phyloP scores from a whole-genome alignment of 176 grass and related monocot species.

The Triticum monococcum region DNA sequence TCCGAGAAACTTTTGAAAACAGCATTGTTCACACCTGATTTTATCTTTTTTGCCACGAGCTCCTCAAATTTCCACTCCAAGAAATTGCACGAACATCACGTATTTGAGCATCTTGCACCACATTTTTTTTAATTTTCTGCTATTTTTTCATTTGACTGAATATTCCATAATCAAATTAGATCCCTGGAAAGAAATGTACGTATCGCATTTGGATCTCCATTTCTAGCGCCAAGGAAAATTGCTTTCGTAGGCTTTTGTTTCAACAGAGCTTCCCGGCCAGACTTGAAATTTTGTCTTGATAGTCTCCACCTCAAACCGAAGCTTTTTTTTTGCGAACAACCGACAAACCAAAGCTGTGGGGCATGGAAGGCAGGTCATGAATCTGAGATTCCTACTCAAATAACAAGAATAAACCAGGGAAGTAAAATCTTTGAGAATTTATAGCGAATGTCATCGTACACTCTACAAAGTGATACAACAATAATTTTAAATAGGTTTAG shows the following conservation, averaged over 20 bases:
- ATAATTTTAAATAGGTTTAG: too few relatives aligned
- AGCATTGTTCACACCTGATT: too few relatives aligned
- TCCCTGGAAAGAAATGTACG: neutral
- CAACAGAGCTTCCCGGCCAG: conserved; percentile 41
- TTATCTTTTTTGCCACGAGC: too few relatives aligned
- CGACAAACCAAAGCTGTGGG: conserved; percentile 59
- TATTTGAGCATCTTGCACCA: too few relatives aligned
- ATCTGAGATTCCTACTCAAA: neutral
- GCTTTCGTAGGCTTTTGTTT: conserved; percentile 62
- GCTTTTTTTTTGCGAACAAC: too few relatives aligned
- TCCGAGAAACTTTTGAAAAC: too few relatives aligned
- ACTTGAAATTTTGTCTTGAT: conserved; percentile 72
- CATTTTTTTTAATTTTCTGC: too few relatives aligned
- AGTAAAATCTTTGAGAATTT: neutral
- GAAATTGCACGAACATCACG: too few relatives aligned
- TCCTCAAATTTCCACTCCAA: too few relatives aligned
- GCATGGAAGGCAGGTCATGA: neutral
- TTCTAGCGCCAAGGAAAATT: conserved; percentile 76
- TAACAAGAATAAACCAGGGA: neutral
- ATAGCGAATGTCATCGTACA: too few relatives aligned
- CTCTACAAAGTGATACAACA: too few relatives aligned
- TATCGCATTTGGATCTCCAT: conserved; percentile 65
- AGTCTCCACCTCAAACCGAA: conserved; percentile 34
- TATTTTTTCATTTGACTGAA: too few relatives aligned
- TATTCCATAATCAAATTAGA: neutral